phyloP scores from a whole-genome alignment of 1,284 basidiomycete species.

The Golubevia pallescens region DNA sequence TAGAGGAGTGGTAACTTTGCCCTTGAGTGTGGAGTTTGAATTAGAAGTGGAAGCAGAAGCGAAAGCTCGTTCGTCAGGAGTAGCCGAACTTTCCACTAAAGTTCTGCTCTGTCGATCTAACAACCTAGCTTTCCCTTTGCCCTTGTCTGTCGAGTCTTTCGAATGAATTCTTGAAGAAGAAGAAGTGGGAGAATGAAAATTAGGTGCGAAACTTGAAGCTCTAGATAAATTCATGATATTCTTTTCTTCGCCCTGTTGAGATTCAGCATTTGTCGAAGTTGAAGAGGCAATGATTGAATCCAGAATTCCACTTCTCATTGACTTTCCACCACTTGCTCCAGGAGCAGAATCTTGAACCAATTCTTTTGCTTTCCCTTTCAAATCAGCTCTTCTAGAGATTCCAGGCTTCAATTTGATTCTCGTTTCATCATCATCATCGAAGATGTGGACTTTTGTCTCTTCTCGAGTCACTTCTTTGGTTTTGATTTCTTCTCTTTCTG shows the following conservation, averaged over 20 bases:
- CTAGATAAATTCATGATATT: not conserved
- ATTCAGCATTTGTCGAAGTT: not conserved
- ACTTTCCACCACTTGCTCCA: not conserved
- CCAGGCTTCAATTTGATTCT: not conserved
- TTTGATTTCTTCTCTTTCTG: not conserved
- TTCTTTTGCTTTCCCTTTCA: not conserved
- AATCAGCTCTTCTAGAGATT: not conserved
- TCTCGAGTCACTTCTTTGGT: not conserved
- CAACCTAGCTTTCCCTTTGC: not conserved
- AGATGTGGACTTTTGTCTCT: not conserved
- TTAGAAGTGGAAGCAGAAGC: not conserved
- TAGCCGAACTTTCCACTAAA: not conserved
- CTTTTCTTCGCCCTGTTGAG: not conserved
- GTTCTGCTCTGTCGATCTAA: not conserved
- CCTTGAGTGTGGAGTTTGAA: not conserved
- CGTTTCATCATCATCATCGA: not conserved
- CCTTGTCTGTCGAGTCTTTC: not conserved
- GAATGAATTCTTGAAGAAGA: too few relatives aligned
- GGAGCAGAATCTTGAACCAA: not conserved
- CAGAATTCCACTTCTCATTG: not conserved
- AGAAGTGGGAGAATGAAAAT: too few relatives aligned
- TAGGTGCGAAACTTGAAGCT: too few relatives aligned
- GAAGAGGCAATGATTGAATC: not conserved
- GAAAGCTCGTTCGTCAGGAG: not conserved
- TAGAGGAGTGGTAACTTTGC: too few relatives aligned